Evolutionary conservation across 352 stramenopile species (phyloP).

Genomic region (Pythium rhizo-oryzae): DNA sequence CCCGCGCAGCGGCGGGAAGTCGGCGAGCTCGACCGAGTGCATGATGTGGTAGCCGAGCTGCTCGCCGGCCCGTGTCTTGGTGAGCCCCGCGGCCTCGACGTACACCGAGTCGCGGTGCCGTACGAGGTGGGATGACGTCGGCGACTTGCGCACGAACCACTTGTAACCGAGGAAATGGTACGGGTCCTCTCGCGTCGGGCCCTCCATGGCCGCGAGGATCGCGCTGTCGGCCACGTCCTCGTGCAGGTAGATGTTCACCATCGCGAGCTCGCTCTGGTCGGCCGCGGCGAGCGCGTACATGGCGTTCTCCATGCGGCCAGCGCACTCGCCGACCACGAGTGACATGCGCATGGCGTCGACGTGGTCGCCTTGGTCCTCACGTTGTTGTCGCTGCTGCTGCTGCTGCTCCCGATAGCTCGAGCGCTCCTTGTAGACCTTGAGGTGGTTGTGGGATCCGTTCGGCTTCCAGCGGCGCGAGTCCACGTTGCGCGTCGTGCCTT

Average conservation of each 20-base stretch:
- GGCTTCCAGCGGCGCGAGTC: slow-evolving; percentile 49
- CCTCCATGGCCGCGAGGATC: slow-evolving; percentile 27
- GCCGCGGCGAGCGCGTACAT: slow-evolving; percentile 21
- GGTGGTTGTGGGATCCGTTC: slow-evolving; percentile 41
- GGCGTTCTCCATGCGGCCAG: slow-evolving; percentile 29
- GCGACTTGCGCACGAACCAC: slow-evolving; percentile 36
- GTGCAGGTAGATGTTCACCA: slow-evolving; percentile 31
- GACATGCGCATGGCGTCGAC: slow-evolving; percentile 20
- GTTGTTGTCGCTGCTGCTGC: background rate
- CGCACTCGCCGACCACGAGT: slow-evolving; percentile 26
- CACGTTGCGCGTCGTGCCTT: slow-evolving; percentile 31
- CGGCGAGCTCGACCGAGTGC: slow-evolving; percentile 47
- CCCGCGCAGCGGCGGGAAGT: slow-evolving; percentile 35
- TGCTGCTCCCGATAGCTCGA: background rate
- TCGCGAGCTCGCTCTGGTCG: slow-evolving; percentile 19
- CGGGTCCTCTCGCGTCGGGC: slow-evolving; percentile 22
- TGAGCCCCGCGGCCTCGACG: slow-evolving; percentile 42
- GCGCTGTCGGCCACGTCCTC: slow-evolving; percentile 32
- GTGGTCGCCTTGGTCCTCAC: slow-evolving; percentile 1
- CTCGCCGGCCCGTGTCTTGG: slow-evolving; percentile 33
- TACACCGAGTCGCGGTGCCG: slow-evolving; percentile 51
- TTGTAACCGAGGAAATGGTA: slow-evolving; percentile 34
- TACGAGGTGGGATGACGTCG: slow-evolving; percentile 27
- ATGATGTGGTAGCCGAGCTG: slow-evolving; percentile 49
- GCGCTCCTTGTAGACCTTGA: slow-evolving; percentile 57